Base-by-base conservation (phyloP, 2,329 filamentous ascomycete species). In the Lasiodiplodia theobromae region DNA sequence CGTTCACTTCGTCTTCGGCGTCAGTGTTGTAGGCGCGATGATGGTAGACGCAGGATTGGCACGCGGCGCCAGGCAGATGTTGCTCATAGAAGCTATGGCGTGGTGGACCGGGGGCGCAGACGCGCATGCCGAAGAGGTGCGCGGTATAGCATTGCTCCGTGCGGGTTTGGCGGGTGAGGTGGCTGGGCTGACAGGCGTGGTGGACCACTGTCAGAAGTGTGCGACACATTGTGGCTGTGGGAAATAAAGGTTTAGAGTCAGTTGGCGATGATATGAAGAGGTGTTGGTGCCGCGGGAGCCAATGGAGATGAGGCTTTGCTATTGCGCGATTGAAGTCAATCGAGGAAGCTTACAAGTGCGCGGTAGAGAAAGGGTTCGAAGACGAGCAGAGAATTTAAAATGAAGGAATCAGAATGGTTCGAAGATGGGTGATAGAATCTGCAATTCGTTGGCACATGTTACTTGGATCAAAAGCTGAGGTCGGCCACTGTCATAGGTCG, bases 131-230 rank as follows among this genome's bases (percentile, higher is more conserved):
- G n/a, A 38, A 10, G 44, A 14, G 16, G 47, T 52, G 11, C 18
- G 60, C 60, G n/a, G n/a, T 14, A 18, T 16, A 38, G 47, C 47
- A 62, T 18, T 34, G 25, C 58, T 49, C 58, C 16, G 58, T 62
- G 16, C 14, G 40, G 6, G 25, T 31, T 28, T 34, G 10, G 25
- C 23, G 40, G 58, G 38, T 62, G 25, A 34, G 11, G 40, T 60
- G 38, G 21, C 18, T 16, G 6, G 34, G 37, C 21, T 2, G 11
- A 37, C 40, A 62, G 8, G 25, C 18, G 18, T 49, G 40, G 28
- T 62, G 25, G 16, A 49, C 3, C 18, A 34, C 40, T 34, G 58
- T 62, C 5, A 49, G 16, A 18, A 16, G 10, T 44, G 58, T 49
- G 25, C 21, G 28, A 25, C 58, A 62, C 58, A 62, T 62, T 2